A percentile compares a stretch with the other conserved stretches of the same genome.
phyloP scores from a whole-genome alignment of 805 yeast genomes.

The Metschnikowia rubicola region DNA sequence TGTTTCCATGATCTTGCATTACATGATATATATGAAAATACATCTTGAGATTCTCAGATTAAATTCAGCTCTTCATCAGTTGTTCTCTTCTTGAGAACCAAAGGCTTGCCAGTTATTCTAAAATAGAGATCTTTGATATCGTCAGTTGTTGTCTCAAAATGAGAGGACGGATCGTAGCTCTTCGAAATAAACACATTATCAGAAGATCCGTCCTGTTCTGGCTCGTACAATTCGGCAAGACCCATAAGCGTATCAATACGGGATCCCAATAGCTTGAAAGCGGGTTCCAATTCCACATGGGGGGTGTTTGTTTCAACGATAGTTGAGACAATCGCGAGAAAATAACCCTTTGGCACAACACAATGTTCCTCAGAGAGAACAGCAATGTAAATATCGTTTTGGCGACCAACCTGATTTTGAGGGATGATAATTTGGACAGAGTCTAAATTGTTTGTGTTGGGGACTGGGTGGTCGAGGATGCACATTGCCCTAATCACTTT shows the following conservation, averaged over 20 bases:
- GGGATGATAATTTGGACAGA: slow-evolving; percentile 94
- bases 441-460: slow-evolving; percentile 76
- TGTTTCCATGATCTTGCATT: no score
- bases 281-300: slow-evolving; percentile 88
- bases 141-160: slow-evolving; percentile 93
- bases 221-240: slow-evolving; percentile 85
- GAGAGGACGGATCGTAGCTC: slow-evolving; percentile 92
- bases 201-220: slow-evolving; percentile 73
- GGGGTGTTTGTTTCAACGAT: slow-evolving; percentile 91
- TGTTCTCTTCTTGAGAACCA: slow-evolving; percentile 77
- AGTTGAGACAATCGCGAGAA: slow-evolving; percentile 90
- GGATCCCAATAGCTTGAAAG: slow-evolving; percentile 84
- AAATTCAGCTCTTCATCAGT: slow-evolving; percentile 37
- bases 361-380: slow-evolving; percentile 85
- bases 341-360: slow-evolving; percentile 85
- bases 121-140: slow-evolving; percentile 93
- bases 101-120: slow-evolving; percentile 88
- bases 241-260: slow-evolving; percentile 88
- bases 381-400: slow-evolving; percentile 92
- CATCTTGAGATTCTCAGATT: neutral
- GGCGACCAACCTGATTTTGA: slow-evolving; percentile 89
- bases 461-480: slow-evolving; percentile 83
- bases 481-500: slow-evolving; percentile 84
- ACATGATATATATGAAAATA: no score
- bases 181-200: slow-evolving; percentile 80